Conservation (phyloP, 176 grass and related monocot genomes). For the Hordeum vulgare region DNA sequence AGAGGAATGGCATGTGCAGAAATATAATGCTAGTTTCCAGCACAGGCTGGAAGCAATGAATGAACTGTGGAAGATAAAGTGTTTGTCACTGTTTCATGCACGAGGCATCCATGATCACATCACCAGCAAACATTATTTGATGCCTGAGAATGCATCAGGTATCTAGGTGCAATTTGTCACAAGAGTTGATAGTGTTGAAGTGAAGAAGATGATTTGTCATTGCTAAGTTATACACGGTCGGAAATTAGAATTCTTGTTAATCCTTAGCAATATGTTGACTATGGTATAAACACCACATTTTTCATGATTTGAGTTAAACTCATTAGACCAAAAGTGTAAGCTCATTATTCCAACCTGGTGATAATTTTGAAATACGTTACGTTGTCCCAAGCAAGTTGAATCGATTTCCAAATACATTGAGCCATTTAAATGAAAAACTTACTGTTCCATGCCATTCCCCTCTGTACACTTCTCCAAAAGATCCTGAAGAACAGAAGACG, state of each 20-base stretch:
- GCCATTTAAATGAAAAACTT: constrained; percentile 34
- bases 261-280: background rate
- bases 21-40: background rate
- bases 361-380: constrained; percentile 1
- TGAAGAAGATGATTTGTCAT: background rate
- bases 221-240: background rate
- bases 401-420: background rate
- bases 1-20: background rate
- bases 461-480: constrained; percentile 93
- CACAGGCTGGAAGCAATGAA: background rate
- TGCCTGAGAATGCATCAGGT: background rate
- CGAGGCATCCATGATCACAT: constrained; percentile 1
- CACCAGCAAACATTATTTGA: constrained; percentile 2
- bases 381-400: too few species aligned
- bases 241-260: background rate
- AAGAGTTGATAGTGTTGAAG: background rate
- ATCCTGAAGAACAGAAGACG: constrained; percentile 43
- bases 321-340: background rate
- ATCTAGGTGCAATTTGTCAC: background rate
- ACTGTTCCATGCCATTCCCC: constrained; percentile 99
- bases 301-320: background rate
- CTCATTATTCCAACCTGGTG: background rate
- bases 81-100: background rate
- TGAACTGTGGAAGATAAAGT: background rate
- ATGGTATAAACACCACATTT: constrained; percentile 4